Evolutionary conservation across 257 asterid genomes (phyloP).

Genomic region (Plantago elongata): DNA sequence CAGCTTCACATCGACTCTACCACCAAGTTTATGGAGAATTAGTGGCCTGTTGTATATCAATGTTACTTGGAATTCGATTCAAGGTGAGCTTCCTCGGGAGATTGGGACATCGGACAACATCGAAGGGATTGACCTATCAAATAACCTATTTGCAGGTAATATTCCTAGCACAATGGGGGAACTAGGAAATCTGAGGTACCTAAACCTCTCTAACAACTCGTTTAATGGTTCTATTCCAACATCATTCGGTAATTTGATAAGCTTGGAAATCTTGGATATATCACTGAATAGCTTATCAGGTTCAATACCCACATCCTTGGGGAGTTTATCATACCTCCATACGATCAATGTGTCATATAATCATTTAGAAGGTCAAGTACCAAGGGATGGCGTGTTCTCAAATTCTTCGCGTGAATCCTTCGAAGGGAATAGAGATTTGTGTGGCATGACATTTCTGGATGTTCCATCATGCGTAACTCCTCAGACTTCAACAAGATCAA

Average conservation of each 20-base stretch:
- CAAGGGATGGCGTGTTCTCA: constrained; percentile 30
- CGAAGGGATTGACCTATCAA: constrained; percentile 31
- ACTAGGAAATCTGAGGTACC: constrained; percentile 19
- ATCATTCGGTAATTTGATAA: constrained; percentile 30
- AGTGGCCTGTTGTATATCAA: constrained; percentile 24
- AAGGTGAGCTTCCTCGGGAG: constrained; percentile 30
- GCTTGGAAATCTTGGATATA: constrained; percentile 30
- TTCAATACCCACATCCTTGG: constrained; percentile 27
- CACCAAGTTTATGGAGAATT: constrained; percentile 31
- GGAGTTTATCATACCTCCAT: constrained; percentile 18
- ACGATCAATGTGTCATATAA: constrained; percentile 31
- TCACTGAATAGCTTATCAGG: constrained; percentile 33
- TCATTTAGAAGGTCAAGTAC: constrained; percentile 33
- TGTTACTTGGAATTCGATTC: constrained; percentile 27
- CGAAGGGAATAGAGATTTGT: constrained; percentile 23
- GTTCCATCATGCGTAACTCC: constrained; percentile 13
- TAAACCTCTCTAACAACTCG: constrained; percentile 31
- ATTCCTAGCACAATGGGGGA: constrained; percentile 33
- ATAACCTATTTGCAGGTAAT: constrained; percentile 25
- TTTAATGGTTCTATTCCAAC: constrained; percentile 36
- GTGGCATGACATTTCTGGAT: constrained; percentile 22
- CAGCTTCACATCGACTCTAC: constrained; percentile 31
- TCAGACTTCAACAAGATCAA: constrained; percentile 13
- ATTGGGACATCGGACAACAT: constrained; percentile 23
- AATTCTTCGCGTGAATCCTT: constrained; percentile 28